phyloP scores from a whole-genome alignment of 2,329 filamentous ascomycete species.

The Trichophyton benhamiae region DNA sequence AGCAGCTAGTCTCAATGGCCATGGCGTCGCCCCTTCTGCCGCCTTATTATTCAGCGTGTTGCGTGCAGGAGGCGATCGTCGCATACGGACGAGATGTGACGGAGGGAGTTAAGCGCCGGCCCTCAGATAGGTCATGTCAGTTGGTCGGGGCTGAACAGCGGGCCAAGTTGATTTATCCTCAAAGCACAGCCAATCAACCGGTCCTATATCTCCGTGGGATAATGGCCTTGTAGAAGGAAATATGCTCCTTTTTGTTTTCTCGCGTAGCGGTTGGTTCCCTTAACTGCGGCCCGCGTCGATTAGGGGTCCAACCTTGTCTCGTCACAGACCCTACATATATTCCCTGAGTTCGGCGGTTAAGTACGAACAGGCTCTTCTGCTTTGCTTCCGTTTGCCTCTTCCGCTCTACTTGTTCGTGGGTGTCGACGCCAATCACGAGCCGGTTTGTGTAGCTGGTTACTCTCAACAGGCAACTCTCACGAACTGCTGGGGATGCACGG shows the following conservation, averaged over 20 bases:
- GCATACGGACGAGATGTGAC: background rate
- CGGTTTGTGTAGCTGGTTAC: background rate
- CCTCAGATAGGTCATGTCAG: background rate
- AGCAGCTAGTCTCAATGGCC: background rate
- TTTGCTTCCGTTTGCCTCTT: background rate
- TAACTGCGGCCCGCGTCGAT: background rate
- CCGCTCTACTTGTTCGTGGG: background rate
- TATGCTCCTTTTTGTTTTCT: background rate
- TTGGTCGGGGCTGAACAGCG: background rate
- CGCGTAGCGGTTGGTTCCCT: background rate
- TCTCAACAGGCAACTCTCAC: background rate
- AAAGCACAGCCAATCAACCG: background rate
- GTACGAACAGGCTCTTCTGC: background rate
- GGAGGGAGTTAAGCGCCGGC: background rate
- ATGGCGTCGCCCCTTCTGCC: background rate
- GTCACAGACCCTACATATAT: background rate
- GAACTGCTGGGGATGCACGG: background rate
- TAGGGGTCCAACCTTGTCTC: background rate
- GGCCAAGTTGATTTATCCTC: background rate
- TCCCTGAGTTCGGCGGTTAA: background rate
- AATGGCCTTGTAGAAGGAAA: background rate
- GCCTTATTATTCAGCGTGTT: background rate
- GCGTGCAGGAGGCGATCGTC: background rate
- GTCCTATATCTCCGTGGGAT: background rate
- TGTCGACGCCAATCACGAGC: background rate